A percentile compares a stretch with the other conserved stretches of the same genome.
These are phyloP conservation scores for Chernovozyma aurita DNA, from an alignment of 1,139 yeast species.

Conservation along the genomic window DNA sequence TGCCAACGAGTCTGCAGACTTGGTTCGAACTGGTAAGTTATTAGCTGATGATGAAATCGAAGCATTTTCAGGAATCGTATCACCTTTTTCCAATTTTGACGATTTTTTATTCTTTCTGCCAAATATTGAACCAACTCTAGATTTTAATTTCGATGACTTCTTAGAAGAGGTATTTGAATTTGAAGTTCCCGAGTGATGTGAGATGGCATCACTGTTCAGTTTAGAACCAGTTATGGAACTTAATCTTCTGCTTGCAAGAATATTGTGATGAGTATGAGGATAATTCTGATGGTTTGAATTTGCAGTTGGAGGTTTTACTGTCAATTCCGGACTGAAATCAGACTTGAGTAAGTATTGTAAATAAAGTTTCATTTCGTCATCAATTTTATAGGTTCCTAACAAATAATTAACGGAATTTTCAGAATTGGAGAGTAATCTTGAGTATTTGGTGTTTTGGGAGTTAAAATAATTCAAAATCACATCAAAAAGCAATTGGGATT, in stretches of 20 bases:
- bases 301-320: conserved; percentile 3
- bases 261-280: background rate
- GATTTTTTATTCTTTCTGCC: conserved; percentile 51
- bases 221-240: conserved; percentile 8
- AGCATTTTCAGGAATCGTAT: conserved; percentile 32
- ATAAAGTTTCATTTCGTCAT: conserved; percentile 36
- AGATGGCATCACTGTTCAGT: conserved; percentile 5
- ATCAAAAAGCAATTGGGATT: conserved; percentile 66
- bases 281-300: background rate
- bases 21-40: conserved; percentile 10
- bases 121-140: conserved; percentile 82
- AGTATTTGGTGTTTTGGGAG: conserved; percentile 44
- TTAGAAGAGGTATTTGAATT: conserved; percentile 10
- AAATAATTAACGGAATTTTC: conserved; percentile 67
- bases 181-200: conserved; percentile 3
- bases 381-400: conserved; percentile 41
- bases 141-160: conserved; percentile 49
- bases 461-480: conserved; percentile 69
- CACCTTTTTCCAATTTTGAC: conserved; percentile 17
- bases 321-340: conserved; percentile 15
- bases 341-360: conserved; percentile 29
- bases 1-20: conserved; percentile 13
- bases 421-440: conserved; percentile 44
- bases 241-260: conserved; percentile 10
- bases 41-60: conserved; percentile 21